phyloP scores from a whole-genome alignment of 2,329 filamentous ascomycete genomes.

The Onygenales sp. region DNA sequence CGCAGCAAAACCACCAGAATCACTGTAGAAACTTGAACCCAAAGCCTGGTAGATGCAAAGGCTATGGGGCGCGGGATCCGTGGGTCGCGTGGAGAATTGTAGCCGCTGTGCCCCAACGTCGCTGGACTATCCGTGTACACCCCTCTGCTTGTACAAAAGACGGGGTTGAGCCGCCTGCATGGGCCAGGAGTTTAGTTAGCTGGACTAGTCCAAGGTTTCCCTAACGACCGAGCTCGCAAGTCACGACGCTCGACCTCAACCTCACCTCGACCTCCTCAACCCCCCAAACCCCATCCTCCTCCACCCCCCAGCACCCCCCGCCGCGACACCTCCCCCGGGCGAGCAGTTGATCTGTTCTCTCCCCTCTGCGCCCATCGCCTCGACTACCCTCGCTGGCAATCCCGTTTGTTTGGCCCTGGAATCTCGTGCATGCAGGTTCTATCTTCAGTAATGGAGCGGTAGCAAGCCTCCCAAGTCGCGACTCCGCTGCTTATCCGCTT shows the following conservation, averaged over 20 bases:
- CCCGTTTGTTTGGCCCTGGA: not conserved
- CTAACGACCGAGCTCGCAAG: constrained; percentile 1
- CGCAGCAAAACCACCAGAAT: not conserved
- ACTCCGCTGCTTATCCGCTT: not conserved
- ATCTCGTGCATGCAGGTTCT: not conserved
- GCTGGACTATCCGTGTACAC: no score
- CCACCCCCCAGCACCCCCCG: not conserved
- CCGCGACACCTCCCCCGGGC: not conserved
- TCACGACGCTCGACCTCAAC: not conserved
- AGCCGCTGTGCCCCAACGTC: no score
- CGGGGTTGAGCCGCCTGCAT: not conserved
- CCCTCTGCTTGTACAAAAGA: not conserved
- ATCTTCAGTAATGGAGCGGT: not conserved
- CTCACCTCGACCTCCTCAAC: not conserved
- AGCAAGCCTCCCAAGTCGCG: not conserved
- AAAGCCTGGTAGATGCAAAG: no score
- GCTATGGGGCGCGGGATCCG: not conserved
- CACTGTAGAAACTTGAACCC: not conserved
- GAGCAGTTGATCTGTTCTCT: constrained; percentile 3
- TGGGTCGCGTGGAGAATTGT: no score
- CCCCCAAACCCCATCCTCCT: not conserved
- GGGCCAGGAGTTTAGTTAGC: not conserved
- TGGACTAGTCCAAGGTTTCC: not conserved
- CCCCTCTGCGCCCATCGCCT: not conserved
- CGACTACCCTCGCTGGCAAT: not conserved